Evolutionary conservation across 768 basidiomycete species (phyloP).

Genomic region (Lactifluus pinguis): DNA sequence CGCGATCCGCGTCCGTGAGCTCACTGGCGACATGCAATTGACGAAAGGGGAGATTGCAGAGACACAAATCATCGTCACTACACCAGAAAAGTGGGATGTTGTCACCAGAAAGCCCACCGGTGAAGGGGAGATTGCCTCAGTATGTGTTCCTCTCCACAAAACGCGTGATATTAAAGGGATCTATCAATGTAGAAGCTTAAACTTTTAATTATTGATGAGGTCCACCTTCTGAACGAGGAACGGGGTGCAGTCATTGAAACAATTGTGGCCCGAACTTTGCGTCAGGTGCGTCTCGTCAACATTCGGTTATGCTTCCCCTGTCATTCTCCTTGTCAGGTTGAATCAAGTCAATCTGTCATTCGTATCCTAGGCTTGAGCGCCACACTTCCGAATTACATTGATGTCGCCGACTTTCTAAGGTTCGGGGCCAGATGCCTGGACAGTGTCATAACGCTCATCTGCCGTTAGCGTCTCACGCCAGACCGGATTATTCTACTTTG

Average conservation of each 20-base stretch:
- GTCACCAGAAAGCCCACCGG: constrained; percentile 96
- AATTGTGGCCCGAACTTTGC: constrained; percentile 90
- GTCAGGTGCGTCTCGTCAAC: constrained; percentile 47
- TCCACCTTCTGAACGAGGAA: constrained; percentile 94
- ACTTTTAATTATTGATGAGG: constrained; percentile 94
- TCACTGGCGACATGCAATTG: constrained; percentile 91
- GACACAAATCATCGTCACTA: constrained; percentile 97
- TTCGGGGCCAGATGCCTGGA: constrained; percentile 26
- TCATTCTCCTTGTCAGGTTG: constrained; percentile 48
- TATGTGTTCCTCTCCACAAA: constrained; percentile 29
- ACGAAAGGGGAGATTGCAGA: constrained; percentile 88
- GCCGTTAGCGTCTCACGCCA: constrained; percentile 66
- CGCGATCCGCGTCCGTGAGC: constrained; percentile 74
- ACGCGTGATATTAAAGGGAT: background rate
- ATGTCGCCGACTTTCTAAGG: constrained; percentile 93
- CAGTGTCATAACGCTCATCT: constrained; percentile 2
- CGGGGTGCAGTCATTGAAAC: constrained; percentile 98
- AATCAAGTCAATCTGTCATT: constrained; percentile 92
- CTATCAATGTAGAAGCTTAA: constrained; percentile 60
- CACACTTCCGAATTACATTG: constrained; percentile 93
- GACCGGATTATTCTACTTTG: constrained; percentile 92
- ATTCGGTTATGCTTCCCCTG: background rate
- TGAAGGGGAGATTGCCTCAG: constrained; percentile 93
- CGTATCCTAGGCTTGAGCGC: constrained; percentile 94
- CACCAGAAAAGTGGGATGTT: constrained; percentile 99